These are phyloP conservation scores for Cutaneotrichosporon cavernicola DNA, from an alignment of 1,284 basidiomycete genomes.

Conservation along the genomic window DNA sequence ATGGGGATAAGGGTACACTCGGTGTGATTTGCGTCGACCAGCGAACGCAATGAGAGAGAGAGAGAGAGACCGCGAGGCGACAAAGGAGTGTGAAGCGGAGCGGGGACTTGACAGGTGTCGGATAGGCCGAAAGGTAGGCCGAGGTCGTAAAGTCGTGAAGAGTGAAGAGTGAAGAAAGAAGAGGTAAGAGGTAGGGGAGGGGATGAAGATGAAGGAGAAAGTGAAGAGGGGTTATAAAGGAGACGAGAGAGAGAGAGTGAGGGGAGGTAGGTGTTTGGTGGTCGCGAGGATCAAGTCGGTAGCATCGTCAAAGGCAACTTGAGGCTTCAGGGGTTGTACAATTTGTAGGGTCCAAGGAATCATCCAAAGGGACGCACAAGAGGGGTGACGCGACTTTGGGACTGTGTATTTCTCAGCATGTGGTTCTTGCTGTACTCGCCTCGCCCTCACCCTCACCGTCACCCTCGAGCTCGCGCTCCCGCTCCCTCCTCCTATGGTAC, in stretches of 20 bases:
- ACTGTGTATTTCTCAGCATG: no score
- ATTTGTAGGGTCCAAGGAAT: no score
- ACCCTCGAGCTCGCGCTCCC: not conserved
- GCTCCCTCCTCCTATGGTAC: not conserved
- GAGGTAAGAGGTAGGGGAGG: not conserved
- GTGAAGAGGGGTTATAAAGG: not conserved
- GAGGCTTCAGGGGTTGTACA: no score
- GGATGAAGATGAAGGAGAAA: not conserved
- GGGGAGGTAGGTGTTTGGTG: not conserved
- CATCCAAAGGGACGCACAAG: no score
- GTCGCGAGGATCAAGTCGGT: not conserved
- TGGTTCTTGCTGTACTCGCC: not conserved
- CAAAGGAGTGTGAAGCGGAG: slow-evolving; percentile 12
- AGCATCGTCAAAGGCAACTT: not conserved
- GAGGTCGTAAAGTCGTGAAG: not conserved
- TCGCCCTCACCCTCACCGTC: no score
- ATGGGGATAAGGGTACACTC: not conserved
- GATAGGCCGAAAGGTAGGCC: not conserved
- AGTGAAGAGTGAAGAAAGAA: not conserved
- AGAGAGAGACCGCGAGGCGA: not conserved
- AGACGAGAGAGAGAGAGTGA: not conserved
- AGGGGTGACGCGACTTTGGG: not conserved
- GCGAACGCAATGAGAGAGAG: slow-evolving; percentile 3
- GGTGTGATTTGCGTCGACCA: slow-evolving; percentile 5
- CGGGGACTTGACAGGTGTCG: not conserved